Evolutionary conservation across 345 rosid genomes (phyloP).

Genomic region (Physaria fendleri): DNA sequence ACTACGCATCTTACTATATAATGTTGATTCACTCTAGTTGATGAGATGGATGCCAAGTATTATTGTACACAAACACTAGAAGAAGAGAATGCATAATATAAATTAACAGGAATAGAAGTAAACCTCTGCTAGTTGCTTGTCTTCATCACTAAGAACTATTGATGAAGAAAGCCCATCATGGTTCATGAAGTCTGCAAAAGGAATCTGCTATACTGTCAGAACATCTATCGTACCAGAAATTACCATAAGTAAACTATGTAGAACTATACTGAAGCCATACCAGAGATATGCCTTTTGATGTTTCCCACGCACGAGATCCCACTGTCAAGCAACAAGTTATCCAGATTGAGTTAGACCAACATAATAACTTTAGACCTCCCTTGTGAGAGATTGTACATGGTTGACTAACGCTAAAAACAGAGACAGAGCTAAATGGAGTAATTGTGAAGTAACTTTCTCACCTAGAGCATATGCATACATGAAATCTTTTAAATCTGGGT

Average conservation of each 20-base stretch:
- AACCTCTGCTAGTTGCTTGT: conserved; percentile 64
- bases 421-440: not conserved
- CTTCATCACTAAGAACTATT: conserved; percentile 54
- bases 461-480: conserved; percentile 72
- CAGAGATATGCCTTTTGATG: conserved; percentile 60
- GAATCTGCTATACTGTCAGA: conserved; percentile 48
- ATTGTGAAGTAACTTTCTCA: conserved; percentile 19
- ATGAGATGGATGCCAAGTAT: conserved; percentile 2
- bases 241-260: not conserved
- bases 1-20: conserved; percentile 12
- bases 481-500: conserved; percentile 47
- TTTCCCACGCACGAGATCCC: conserved; percentile 86
- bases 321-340: conserved; percentile 45
- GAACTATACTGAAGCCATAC: conserved; percentile 34
- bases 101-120: conserved; percentile 2
- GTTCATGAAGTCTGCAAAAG: conserved; percentile 88
- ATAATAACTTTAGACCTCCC: not conserved
- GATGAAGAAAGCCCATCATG: conserved; percentile 70
- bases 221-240: conserved; percentile 22
- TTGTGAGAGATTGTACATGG: not conserved
- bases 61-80: not conserved
- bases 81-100: not conserved
- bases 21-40: not conserved
- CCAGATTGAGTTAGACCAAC: conserved; percentile 14
- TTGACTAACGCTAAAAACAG: not conserved